Evolutionary conservation across 257 asterid genomes (phyloP), one percentile per base, ranked within the genome.

Genomic region (Solanum bulbocastanum): DNA sequence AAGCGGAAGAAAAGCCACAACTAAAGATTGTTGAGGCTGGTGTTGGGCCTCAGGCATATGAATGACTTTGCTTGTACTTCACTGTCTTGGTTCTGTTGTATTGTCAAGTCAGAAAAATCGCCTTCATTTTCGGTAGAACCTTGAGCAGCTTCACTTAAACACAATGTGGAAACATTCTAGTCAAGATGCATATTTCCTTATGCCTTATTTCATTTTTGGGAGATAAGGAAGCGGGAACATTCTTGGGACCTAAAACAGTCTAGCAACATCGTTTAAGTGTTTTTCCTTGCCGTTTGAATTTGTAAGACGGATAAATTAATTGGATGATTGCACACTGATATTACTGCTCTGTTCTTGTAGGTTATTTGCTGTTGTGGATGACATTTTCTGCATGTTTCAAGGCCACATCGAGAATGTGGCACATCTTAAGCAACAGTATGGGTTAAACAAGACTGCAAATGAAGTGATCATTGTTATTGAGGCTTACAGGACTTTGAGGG

Each of bases 361-460:
- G 87, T 88, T 93, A 86, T 97, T 97, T 83, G 98, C 93, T 2
- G 99, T 92, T 10, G 96, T 96, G 86, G 99, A 97, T 60, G 98
- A 94, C 92, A 95, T 97, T 89, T 96, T 94, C 94, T 97, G 99
- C 93, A 86, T 97, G 93, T 97, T 97, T 76, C 96, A 95, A 91
- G 99, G 99, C 85, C 98, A 96, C 91, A 92, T 97, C 72, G 94
- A 96, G 83, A 97, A 97, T 39, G 92, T 97, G n/a, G 98, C 98
- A 0, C 94, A 91, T 87, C 99, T 96, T 16, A 97, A 94, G 94
- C 98, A 94, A 94, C 99, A 95, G 89, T 97, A 97, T 68, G 99
- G 99, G 44, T 87, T 97, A 88, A 95, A 88, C 94, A 97, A 96
- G 33, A 37, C 83, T 23, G 52, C 83, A 14, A 96, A 94, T 84